Conservation (phyloP, 2,329 filamentous ascomycete genomes). For the Aspergillus fumigatus region DNA sequence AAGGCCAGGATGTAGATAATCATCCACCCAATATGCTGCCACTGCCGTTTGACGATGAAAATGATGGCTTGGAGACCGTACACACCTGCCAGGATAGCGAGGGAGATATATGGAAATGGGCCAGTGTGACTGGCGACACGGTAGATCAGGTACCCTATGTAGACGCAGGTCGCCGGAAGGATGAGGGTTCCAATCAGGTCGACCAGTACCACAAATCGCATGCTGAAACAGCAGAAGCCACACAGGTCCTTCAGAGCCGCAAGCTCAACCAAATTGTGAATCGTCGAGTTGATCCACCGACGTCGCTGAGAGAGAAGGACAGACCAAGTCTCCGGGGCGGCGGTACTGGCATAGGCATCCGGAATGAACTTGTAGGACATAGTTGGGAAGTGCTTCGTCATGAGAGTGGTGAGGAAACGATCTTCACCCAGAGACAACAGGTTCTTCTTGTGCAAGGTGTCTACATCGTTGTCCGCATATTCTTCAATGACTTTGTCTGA, state of each 20-base stretch:
- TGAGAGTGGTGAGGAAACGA: constrained; percentile 92
- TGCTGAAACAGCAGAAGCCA: constrained; percentile 97
- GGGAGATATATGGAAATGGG: constrained; percentile 78
- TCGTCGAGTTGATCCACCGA: constrained; percentile 98
- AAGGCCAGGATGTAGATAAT: constrained; percentile 96
- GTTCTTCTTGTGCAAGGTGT: constrained; percentile 95
- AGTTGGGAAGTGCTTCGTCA: constrained; percentile 94
- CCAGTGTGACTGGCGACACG: constrained; percentile 63
- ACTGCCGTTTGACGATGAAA: constrained; percentile 94
- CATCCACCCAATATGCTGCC: constrained; percentile 99
- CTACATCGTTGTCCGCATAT: constrained; percentile 82
- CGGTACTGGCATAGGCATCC: constrained; percentile 88
- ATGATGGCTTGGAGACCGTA: constrained; percentile 95
- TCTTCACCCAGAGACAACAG: constrained; percentile 90
- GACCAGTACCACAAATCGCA: constrained; percentile 94
- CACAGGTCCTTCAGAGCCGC: constrained; percentile 90
- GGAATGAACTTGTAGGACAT: constrained; percentile 97
- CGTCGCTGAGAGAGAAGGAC: constrained; percentile 95
- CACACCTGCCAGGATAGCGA: constrained; percentile 82
- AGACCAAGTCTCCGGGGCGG: constrained; percentile 89
- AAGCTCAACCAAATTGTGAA: constrained; percentile 91
- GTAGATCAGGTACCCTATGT: constrained; percentile 86
- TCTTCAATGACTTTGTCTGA: constrained; percentile 82
- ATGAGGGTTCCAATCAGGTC: constrained; percentile 91
- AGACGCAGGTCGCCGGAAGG: constrained; percentile 80